Conservation (phyloP, 257 asterid genomes). For the Ilex asprella region DNA sequence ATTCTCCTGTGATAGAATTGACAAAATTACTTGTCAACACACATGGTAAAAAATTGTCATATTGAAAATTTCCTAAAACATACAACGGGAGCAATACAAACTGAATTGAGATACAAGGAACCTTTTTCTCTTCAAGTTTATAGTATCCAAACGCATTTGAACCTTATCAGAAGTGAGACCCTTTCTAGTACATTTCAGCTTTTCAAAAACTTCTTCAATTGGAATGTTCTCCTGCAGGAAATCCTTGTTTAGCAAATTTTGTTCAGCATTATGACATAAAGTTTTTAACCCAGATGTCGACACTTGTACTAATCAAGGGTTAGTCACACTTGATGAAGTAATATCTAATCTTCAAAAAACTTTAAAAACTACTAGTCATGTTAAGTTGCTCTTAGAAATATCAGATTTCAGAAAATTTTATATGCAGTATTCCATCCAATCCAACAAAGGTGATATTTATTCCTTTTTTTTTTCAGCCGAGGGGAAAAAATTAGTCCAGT, state of each 20-base stretch:
- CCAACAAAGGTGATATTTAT: too few species aligned
- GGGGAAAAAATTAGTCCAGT: too few species aligned
- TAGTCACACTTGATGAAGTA: neutral
- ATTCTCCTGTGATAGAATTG: slow-evolving; percentile 14
- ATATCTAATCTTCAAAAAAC: too few species aligned
- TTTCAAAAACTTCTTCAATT: too few species aligned
- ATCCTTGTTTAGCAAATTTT: neutral
- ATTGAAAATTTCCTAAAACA: too few species aligned
- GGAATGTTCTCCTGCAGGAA: neutral
- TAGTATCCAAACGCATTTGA: neutral
- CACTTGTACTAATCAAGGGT: neutral
- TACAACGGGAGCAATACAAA: neutral
- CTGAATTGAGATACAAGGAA: neutral
- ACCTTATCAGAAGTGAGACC: neutral
- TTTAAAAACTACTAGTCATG: neutral
- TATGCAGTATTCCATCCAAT: neutral
- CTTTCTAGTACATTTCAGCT: neutral
- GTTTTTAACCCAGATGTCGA: neutral
- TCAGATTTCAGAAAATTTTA: neutral
- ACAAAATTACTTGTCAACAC: too few species aligned
- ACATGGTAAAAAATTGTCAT: too few species aligned
- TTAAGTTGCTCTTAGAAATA: too few species aligned
- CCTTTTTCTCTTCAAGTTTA: neutral
- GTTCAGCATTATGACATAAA: neutral
- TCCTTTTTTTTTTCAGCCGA: too few species aligned